Conservation (phyloP, 257 asterid species). For the Cinchona pubescens region DNA sequence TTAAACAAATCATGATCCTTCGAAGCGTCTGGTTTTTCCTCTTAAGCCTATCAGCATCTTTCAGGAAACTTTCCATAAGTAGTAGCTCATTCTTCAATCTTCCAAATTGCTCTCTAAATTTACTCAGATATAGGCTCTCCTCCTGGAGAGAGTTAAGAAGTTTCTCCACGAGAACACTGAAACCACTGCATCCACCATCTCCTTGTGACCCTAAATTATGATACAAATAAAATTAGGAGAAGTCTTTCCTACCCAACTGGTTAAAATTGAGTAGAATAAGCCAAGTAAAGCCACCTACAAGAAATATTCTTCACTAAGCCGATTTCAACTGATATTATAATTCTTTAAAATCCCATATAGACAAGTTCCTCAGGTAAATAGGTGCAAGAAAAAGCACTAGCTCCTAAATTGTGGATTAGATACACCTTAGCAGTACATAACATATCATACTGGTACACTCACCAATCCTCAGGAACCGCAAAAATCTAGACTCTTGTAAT, state of each 20-base stretch:
- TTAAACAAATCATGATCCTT: constrained; percentile 19
- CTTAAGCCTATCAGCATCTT: constrained; percentile 37
- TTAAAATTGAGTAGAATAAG: neutral
- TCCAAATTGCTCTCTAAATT: constrained; percentile 22
- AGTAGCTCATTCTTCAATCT: constrained; percentile 25
- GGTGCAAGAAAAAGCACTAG: no score
- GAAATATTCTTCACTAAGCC: neutral
- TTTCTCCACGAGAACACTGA: constrained; percentile 31
- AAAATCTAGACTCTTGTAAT: neutral
- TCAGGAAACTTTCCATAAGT: constrained; percentile 36
- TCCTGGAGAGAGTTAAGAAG: constrained; percentile 25
- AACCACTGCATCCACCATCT: constrained; percentile 39
- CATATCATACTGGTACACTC: neutral
- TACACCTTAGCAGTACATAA: neutral
- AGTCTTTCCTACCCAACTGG: neutral
- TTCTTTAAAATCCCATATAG: neutral
- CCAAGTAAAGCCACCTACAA: neutral
- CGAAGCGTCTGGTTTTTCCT: constrained; percentile 27
- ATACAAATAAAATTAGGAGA: neutral
- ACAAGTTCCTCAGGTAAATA: neutral
- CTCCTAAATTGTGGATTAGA: neutral
- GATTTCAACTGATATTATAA: neutral
- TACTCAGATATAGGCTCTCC: constrained; percentile 29
- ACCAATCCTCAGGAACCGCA: neutral
- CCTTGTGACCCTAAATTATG: neutral